Evolutionary conservation across 768 basidiomycete genomes (phyloP).

Genomic region (Termitomyces heimii): DNA sequence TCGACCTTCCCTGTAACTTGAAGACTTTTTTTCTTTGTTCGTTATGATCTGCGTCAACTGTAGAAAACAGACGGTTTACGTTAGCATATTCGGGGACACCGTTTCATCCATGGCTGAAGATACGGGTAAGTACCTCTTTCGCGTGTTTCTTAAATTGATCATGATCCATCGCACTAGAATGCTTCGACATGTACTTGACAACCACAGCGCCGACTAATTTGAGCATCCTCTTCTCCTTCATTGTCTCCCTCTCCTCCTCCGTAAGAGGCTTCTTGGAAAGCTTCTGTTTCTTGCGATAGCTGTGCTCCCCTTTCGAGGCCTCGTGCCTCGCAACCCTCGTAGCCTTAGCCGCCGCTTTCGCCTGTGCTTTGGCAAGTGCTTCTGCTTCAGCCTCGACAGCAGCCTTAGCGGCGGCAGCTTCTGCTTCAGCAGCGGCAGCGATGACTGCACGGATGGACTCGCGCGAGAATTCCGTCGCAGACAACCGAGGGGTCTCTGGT

Average conservation of each 20-base stretch:
- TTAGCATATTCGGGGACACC: background rate
- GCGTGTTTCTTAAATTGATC: constrained; percentile 94
- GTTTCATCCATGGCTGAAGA: background rate
- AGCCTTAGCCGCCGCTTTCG: constrained; percentile 15
- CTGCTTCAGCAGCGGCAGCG: constrained; percentile 23
- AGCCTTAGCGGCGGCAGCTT: constrained; percentile 25
- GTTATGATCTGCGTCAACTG: constrained; percentile 82
- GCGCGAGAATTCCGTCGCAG: constrained; percentile 11
- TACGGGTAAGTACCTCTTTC: constrained; percentile 65
- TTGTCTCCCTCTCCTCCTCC: constrained; percentile 55
- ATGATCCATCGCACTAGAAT: constrained; percentile 64
- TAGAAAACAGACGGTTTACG: background rate
- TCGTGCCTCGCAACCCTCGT: constrained; percentile 17
- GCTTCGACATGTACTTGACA: constrained; percentile 90
- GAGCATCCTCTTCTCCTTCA: constrained; percentile 76
- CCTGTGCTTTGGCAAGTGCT: constrained; percentile 23
- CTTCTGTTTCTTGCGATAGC: constrained; percentile 28
- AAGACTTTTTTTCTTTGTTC: constrained; percentile 94
- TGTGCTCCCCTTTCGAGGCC: constrained; percentile 15
- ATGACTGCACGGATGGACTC: constrained; percentile 31
- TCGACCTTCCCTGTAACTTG: constrained; percentile 66
- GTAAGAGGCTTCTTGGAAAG: constrained; percentile 36
- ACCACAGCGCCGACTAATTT: constrained; percentile 88
- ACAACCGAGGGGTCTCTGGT: background rate
- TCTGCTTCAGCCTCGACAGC: constrained; percentile 24